phyloP scores from a whole-genome alignment of 2,329 filamentous ascomycete species.

The Fusarium compactum region DNA sequence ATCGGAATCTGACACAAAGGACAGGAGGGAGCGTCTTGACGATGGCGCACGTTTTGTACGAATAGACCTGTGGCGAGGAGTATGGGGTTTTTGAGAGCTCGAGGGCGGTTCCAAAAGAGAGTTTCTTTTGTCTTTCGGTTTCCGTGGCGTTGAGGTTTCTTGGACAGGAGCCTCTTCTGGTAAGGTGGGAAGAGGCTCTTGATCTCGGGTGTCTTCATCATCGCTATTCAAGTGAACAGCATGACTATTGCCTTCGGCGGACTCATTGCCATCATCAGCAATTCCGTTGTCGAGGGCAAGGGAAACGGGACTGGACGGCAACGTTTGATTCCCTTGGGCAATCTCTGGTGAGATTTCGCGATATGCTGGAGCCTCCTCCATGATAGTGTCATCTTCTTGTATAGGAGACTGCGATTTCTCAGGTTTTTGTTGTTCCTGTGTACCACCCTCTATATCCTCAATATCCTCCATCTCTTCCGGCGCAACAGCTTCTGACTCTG shows the following conservation, averaged over 20 bases:
- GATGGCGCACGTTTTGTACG: conserved; percentile 47
- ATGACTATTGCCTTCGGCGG: neutral
- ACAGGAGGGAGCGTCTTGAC: conserved; percentile 56
- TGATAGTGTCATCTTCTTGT: neutral
- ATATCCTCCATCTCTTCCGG: neutral
- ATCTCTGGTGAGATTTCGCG: neutral
- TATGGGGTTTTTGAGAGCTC: conserved; percentile 45
- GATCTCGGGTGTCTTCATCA: neutral
- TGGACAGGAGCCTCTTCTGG: neutral
- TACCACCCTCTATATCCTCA: neutral
- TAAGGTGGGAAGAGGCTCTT: neutral
- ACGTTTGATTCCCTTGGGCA: neutral
- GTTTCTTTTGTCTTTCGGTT: neutral
- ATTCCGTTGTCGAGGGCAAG: neutral
- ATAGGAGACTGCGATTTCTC: neutral
- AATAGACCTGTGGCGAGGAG: conserved; percentile 43
- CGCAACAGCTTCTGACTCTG: neutral
- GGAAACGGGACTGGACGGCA: neutral
- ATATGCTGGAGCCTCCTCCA: neutral
- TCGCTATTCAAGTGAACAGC: neutral
- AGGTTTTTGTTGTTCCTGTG: neutral
- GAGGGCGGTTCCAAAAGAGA: conserved; percentile 21
- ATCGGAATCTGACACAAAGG: conserved; percentile 58
- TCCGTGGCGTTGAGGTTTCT: conserved; percentile 14
- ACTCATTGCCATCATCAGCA: neutral